Base-by-base conservation (phyloP, 2,329 filamentous ascomycete genomes). In the Colletotrichum theobromicola region DNA sequence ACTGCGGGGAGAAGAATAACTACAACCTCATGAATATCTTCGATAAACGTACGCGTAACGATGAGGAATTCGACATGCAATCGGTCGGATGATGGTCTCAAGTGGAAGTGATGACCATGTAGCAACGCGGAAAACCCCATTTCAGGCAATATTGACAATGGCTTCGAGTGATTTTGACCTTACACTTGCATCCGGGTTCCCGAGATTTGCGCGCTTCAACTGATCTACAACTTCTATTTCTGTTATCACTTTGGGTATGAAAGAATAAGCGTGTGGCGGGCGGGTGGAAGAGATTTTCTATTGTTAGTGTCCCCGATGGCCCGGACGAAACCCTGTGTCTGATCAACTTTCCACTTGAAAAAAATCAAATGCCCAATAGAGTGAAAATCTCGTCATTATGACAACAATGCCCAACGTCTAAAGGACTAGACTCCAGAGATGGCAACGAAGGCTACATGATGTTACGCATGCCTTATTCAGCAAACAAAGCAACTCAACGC, bases 1-100 rank as follows among this genome's bases (percentile, higher is more conserved):
- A 4, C 78, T 83, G 24, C 77, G 83, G 42, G 83, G 82, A 4
- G 78, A 77, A 18, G 78, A 82, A 58, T 73, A 77, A 18, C 13
- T 26, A 12, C 18, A 21, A 32, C 24, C 24, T 32, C 16, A 5
- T 13, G 13, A 21, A 24, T 26, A 58, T 5, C 4, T 7, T 15
- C 16, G n/a, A 18, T 32, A 12, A 9, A 28, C 32, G 16, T 32
- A 58, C 10, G 18, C 18, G 10, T 21, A 18, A n/a, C 34, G 57
- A 18, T 15, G 5, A 32, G 24, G 7, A 18, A 46, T 5, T 5
- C 37, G n/a, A 46, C 10, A 46, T 46, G 37, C n/a, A 18, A 46
- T n/a, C 4, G 4, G 4, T n/a, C 18, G 18, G 18, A 16, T 42
- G 16, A 8, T 16, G 35, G 35, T 42, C 35, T 42, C 35, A 18